Percentiles rank a stretch among this genome's conserved stretches.
Conservation (phyloP, 2,329 filamentous ascomycete genomes). For the Periconia sp. region DNA sequence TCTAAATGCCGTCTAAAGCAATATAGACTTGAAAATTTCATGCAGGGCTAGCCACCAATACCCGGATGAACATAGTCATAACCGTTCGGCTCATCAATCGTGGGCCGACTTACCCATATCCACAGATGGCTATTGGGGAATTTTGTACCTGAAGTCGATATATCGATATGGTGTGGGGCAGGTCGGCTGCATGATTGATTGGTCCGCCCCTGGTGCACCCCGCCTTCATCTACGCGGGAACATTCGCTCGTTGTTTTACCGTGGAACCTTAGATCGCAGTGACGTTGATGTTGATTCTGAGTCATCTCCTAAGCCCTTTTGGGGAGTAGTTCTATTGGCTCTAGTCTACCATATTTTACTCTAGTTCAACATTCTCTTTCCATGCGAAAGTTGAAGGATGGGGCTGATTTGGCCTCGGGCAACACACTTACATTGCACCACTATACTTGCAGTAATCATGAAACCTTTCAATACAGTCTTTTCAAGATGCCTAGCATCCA, state of each 20-base stretch:
- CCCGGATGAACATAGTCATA: not conserved
- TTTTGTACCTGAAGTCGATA: conserved; percentile 4
- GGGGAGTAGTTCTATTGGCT: too few relatives aligned
- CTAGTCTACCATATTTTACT: too few relatives aligned
- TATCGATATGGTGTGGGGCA: conserved; percentile 11
- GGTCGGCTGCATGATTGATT: not conserved
- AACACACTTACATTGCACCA: too few relatives aligned
- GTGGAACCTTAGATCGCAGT: too few relatives aligned
- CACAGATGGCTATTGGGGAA: conserved; percentile 1
- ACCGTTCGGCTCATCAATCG: conserved; percentile 2
- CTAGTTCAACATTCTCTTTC: too few relatives aligned
- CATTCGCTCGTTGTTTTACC: not conserved
- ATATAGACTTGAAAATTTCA: conserved; percentile 2
- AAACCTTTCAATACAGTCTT: too few relatives aligned
- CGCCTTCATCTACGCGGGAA: conserved; percentile 2
- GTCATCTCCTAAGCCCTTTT: too few relatives aligned
- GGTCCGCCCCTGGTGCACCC: not conserved
- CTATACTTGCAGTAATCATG: too few relatives aligned
- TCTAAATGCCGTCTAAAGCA: conserved; percentile 7
- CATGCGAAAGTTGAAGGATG: too few relatives aligned
- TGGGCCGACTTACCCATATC: not conserved
- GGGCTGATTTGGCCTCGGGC: too few relatives aligned
- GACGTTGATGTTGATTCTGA: too few relatives aligned
- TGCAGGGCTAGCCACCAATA: not conserved
- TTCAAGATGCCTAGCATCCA: too few relatives aligned